A percentile compares a stretch with the other conserved stretches of the same genome.
Evolutionary conservation across 139 green algal genomes (phyloP).

Genomic region (Volvox reticuliferus): DNA sequence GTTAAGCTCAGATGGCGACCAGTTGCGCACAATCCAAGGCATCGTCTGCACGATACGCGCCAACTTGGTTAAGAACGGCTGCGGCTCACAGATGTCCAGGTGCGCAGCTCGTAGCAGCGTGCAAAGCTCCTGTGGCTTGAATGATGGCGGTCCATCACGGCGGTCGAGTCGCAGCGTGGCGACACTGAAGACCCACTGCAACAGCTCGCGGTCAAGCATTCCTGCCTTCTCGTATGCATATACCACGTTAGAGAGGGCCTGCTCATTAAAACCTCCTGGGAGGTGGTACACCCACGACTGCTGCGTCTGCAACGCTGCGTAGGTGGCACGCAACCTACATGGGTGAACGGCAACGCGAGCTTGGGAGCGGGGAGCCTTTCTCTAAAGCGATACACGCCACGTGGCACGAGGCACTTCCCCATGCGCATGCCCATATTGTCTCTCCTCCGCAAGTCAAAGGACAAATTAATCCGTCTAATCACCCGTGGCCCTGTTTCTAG

Average conservation of each 20-base stretch:
- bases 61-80: constrained; percentile 52
- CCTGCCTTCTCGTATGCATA: constrained; percentile 71
- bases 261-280: constrained; percentile 72
- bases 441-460: too few species aligned
- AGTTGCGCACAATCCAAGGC: constrained; percentile 46
- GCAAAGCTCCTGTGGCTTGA: constrained; percentile 61
- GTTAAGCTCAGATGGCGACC: constrained; percentile 45
- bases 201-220: constrained; percentile 62
- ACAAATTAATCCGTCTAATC: too few species aligned
- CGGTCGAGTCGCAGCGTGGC: constrained; percentile 60
- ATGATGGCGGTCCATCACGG: constrained; percentile 33
- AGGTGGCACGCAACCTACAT: constrained; percentile 59
- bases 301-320: constrained; percentile 46
- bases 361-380: background rate
- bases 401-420: too few species aligned
- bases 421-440: too few species aligned
- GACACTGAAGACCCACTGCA: constrained; percentile 64
- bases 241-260: constrained; percentile 71
- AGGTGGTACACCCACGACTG: constrained; percentile 47
- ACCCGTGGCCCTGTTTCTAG: too few species aligned
- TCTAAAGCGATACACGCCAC: too few species aligned
- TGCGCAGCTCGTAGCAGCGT: constrained; percentile 57
- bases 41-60: constrained; percentile 31
- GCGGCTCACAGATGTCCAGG: constrained; percentile 47
- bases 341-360: background rate